These are phyloP conservation scores for Penicillium sumatraense DNA, from an alignment of 2,329 filamentous ascomycete genomes.

Conservation along the genomic window DNA sequence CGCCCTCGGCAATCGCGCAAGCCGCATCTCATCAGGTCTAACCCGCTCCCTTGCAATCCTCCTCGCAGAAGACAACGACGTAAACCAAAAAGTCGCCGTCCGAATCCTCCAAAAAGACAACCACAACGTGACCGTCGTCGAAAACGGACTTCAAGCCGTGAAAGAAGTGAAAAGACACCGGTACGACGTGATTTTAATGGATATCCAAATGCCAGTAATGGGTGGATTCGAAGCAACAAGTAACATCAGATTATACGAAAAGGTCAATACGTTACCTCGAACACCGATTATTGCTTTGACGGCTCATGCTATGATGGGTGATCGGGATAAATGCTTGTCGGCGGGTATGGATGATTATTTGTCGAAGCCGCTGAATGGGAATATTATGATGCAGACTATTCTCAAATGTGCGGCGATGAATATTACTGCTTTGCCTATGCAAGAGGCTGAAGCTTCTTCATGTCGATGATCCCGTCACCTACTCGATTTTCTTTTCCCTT, in stretches of 20 bases:
- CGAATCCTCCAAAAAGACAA: conserved; percentile 96
- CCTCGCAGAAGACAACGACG: conserved; percentile 90
- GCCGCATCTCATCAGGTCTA: conserved; percentile 86
- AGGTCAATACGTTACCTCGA: conserved; percentile 71
- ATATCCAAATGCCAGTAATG: conserved; percentile 98
- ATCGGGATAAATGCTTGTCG: conserved; percentile 91
- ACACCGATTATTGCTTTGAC: conserved; percentile 93
- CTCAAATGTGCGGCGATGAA: conserved; percentile 25
- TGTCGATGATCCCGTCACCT: no score
- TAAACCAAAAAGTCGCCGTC: conserved; percentile 90
- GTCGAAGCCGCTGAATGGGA: conserved; percentile 89
- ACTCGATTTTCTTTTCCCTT: no score
- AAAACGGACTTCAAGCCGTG: conserved; percentile 75
- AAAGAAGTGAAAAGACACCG: conserved; percentile 77
- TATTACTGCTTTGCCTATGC: conserved; percentile 10
- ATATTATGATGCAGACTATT: conserved; percentile 70
- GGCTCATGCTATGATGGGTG: conserved; percentile 93
- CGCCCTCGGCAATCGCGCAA: conserved; percentile 85
- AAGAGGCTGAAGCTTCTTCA: no score
- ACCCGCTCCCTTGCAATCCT: conserved; percentile 92
- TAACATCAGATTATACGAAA: conserved; percentile 90
- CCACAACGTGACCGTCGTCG: conserved; percentile 66
- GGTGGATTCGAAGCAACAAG: conserved; percentile 92
- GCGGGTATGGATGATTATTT: conserved; percentile 98
- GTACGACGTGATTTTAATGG: conserved; percentile 95